Evolutionary conservation across 2,329 filamentous ascomycete genomes (phyloP).

Genomic region (Trichoderma guizhouense): DNA sequence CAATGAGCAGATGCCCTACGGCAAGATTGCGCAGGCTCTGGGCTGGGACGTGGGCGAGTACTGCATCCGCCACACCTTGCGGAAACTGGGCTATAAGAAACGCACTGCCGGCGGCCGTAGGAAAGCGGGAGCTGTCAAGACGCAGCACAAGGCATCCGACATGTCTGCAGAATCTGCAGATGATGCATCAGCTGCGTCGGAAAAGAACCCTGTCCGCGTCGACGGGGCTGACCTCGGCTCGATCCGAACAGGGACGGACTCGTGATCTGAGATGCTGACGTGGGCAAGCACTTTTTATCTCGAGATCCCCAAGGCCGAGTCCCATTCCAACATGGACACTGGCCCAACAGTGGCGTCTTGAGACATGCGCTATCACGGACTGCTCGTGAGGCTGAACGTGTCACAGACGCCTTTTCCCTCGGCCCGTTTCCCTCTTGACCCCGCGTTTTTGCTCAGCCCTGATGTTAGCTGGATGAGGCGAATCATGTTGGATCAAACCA

Average conservation of each 20-base stretch:
- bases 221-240: neutral
- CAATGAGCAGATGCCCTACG: conserved; percentile 4
- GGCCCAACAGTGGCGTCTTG: neutral
- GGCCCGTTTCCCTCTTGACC: neutral
- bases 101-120: neutral
- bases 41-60: conserved; percentile 15
- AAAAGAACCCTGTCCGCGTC: neutral
- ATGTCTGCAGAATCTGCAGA: neutral
- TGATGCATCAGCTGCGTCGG: neutral
- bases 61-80: conserved; percentile 9
- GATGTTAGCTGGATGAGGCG: neutral
- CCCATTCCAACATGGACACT: neutral
- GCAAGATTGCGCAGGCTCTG: neutral
- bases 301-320: neutral
- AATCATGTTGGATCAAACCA: neutral
- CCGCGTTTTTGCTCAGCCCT: neutral
- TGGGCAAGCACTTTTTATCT: neutral
- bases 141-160: neutral
- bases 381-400: neutral
- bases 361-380: neutral
- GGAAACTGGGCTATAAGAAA: conserved; percentile 1
- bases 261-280: neutral
- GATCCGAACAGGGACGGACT: neutral
- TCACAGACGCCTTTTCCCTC: neutral
- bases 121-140: neutral